These are phyloP conservation scores for Heliamphora exappendiculata DNA, from an alignment of 148 eudicot genomes.

Conservation along the genomic window DNA sequence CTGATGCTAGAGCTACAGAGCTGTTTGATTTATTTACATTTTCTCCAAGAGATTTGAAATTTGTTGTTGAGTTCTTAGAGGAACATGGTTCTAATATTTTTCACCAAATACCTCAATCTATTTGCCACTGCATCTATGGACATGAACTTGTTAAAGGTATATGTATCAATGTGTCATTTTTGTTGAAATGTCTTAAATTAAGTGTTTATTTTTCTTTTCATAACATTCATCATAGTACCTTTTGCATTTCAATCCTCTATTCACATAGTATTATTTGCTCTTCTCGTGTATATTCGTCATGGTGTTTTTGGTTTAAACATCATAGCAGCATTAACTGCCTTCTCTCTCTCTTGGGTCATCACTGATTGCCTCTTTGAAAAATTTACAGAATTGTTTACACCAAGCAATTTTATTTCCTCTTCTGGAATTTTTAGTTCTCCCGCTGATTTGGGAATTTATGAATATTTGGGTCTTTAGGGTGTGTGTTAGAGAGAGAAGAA, in stretches of 20 bases:
- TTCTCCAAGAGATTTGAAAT: conserved; percentile 85
- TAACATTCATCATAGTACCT: not conserved
- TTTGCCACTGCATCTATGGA: conserved; percentile 96
- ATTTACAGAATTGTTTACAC: not conserved
- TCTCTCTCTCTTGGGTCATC: conserved; percentile 7
- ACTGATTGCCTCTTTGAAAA: not conserved
- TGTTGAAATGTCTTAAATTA: not conserved
- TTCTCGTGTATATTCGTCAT: too few species aligned
- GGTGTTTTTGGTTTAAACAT: not conserved
- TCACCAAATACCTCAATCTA: conserved; percentile 81
- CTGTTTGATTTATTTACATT: conserved; percentile 74
- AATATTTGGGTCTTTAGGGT: too few species aligned
- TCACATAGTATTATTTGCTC: too few species aligned
- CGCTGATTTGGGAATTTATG: too few species aligned
- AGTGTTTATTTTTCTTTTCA: not conserved
- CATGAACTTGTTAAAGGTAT: conserved; percentile 97
- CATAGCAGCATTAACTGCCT: conserved; percentile 13
- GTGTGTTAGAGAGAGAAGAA: too few species aligned
- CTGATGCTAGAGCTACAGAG: conserved; percentile 55
- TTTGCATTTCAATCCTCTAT: too few species aligned
- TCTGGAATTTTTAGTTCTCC: too few species aligned
- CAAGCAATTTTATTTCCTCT: conserved; percentile 1
- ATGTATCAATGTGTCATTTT: not conserved
- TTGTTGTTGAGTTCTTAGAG: conserved; percentile 64
- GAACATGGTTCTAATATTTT: conserved; percentile 80